Evolutionary conservation across 257 asterid genomes (phyloP).

Genomic region (Cordia subcordata): DNA sequence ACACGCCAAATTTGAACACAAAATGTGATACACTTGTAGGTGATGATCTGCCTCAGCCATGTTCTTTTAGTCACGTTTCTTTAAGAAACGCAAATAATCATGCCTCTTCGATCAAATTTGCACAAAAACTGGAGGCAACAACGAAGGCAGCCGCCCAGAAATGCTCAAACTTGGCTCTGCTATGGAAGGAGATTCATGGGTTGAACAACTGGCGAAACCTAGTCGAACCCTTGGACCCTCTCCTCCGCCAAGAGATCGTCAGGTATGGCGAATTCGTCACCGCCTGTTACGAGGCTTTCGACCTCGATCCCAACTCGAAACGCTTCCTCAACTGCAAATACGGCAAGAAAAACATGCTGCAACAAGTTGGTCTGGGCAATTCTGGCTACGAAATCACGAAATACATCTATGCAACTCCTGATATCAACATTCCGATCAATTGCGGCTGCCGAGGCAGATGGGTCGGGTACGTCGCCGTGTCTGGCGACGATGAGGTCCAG

Average conservation of each 20-base stretch:
- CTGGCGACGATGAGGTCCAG: slow-evolving; percentile 25
- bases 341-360: slow-evolving; percentile 31
- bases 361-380: slow-evolving; percentile 34
- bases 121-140: neutral
- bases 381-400: slow-evolving; percentile 57
- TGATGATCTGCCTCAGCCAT: neutral
- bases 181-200: slow-evolving; percentile 60
- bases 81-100: neutral
- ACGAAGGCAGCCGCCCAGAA: neutral
- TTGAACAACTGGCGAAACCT: slow-evolving; percentile 48
- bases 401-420: slow-evolving; percentile 58
- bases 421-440: slow-evolving; percentile 23
- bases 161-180: slow-evolving; percentile 20
- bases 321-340: slow-evolving; percentile 63
- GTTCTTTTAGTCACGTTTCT: neutral
- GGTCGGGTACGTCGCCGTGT: slow-evolving; percentile 58
- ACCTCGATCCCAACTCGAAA: slow-evolving; percentile 45
- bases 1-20: neutral
- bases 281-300: slow-evolving; percentile 65
- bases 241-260: slow-evolving; percentile 43
- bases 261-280: slow-evolving; percentile 58
- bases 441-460: slow-evolving; percentile 26
- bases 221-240: slow-evolving; percentile 47
- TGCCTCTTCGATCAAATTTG: neutral
- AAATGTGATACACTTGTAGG: neutral